Evolutionary conservation across 768 basidiomycete species (phyloP), one percentile per base, ranked within the genome.

Genomic region (Suillus placidus): DNA sequence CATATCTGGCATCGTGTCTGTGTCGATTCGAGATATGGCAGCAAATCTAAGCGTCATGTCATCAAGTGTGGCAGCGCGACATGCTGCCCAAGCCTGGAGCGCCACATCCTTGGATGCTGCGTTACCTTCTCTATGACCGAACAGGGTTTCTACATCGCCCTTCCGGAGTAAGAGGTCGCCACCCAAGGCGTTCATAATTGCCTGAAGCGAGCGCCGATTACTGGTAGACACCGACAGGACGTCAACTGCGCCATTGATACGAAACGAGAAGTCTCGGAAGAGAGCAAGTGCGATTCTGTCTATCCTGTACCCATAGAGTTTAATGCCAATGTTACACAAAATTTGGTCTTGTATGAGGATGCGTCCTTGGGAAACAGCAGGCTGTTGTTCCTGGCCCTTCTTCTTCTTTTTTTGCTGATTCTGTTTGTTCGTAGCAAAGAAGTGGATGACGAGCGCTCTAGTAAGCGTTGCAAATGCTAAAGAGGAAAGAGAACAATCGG

Each of bases 71-170:
- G 76, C 77, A 12, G 79, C 79, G 32, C 74, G 74, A 68, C 75
- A 81, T 8, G 83, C 81, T 1, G 75, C 77, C 85, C 84, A 86
- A 8, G 85, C 83, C 63, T 78, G 79, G 20, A 80, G 62, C 0
- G 82, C 83, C 18, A 76, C 73, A n/a, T 70, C 60, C 8, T 64
- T 20, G 0, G 61, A 18, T 20, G 71, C 8, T 7, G 5, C 63
- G 10, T 67, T 62, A 2, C 63, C 62, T 62, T 79, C 75, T 38
- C 74, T 68, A 42, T 70, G 54, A 30, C 70, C 70, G 52, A 84
- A 82, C 8, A 84, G 45, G 8, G 65, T 61, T 14, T 42, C 5
- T 8, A 79, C 78, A 4, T 71, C 68, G 4, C 30, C 38, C 64
- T 70, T 80, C 3, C 74, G 49, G 3, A 84, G 56, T 4, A 16